A percentile compares a stretch with the other conserved stretches of the same genome.
Evolutionary conservation across 345 rosid genomes (phyloP).

Genomic region (Noccaea bulbosa): DNA sequence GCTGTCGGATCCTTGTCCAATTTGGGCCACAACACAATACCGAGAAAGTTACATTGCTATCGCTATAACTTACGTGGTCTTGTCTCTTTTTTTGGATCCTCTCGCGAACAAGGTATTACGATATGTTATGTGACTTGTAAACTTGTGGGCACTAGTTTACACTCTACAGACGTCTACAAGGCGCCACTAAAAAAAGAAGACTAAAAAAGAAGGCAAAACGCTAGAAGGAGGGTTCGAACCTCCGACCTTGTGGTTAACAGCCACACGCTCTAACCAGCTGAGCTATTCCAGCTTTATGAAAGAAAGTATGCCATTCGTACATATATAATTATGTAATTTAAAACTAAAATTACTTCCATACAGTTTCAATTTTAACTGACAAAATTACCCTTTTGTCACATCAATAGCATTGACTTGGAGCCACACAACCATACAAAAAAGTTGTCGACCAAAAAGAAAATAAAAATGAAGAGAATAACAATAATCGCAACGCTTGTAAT

Average conservation of each 20-base stretch:
- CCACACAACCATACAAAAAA: neutral
- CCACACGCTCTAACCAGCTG: constrained; percentile 94
- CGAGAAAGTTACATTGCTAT: neutral
- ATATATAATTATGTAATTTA: no score
- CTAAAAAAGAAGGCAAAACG: neutral
- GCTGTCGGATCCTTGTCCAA: neutral
- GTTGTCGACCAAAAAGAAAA: neutral
- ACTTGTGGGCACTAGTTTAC: neutral
- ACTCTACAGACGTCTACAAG: no score
- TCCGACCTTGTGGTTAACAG: constrained; percentile 92
- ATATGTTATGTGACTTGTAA: neutral
- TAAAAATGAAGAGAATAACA: constrained; percentile 38
- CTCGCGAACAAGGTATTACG: constrained; percentile 8
- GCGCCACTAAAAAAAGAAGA: neutral
- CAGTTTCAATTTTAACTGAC: neutral
- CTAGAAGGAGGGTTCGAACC: constrained; percentile 74
- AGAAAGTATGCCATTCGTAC: no score
- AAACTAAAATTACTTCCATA: no score
- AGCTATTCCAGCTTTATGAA: constrained; percentile 65
- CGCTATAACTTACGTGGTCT: constrained; percentile 20
- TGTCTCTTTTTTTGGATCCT: constrained; percentile 13
- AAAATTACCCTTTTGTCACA: neutral
- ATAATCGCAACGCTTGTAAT: constrained; percentile 34
- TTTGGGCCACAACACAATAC: constrained; percentile 3
- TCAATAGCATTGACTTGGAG: neutral